Percentiles rank a stretch among this genome's conserved stretches.
Evolutionary conservation across 768 basidiomycete genomes (phyloP).

Genomic region (Boletus vermiculosoides): DNA sequence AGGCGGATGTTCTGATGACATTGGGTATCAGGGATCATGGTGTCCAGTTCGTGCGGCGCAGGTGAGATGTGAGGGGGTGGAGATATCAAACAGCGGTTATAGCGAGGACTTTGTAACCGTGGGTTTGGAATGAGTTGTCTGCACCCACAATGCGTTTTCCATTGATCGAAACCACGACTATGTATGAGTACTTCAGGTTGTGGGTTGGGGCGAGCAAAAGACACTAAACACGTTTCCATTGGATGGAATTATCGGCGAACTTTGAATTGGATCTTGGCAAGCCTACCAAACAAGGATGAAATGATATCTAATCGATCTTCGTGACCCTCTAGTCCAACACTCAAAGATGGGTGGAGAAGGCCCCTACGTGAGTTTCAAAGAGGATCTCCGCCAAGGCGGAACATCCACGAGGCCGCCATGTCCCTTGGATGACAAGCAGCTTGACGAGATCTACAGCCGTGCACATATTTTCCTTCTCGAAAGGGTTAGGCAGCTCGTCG

Average conservation of each 20-base stretch:
- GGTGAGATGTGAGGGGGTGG: neutral
- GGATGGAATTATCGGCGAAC: too few species aligned
- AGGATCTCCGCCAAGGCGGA: too few species aligned
- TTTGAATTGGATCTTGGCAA: too few species aligned
- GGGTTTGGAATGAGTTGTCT: neutral
- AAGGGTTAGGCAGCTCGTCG: neutral
- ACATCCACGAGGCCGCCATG: neutral
- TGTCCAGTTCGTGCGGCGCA: slow-evolving; percentile 11
- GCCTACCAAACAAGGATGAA: too few species aligned
- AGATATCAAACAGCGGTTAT: neutral
- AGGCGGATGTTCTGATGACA: slow-evolving; percentile 8
- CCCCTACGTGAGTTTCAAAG: slow-evolving; percentile 5
- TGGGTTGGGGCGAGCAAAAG: too few species aligned
- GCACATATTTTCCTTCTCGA: neutral
- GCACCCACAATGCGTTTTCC: too few species aligned
- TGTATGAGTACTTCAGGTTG: too few species aligned
- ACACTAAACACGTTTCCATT: too few species aligned
- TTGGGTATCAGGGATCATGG: slow-evolving; percentile 17
- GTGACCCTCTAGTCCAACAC: too few species aligned
- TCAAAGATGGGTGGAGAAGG: slow-evolving; percentile 10
- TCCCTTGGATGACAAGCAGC: neutral
- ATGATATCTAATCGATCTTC: too few species aligned
- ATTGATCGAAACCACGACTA: too few species aligned
- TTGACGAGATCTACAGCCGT: neutral
- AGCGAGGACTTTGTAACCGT: neutral